Percentiles rank a stretch among this genome's conserved stretches.
Conservation (phyloP, 1,284 basidiomycete species). For the Ustilago loliicola region DNA sequence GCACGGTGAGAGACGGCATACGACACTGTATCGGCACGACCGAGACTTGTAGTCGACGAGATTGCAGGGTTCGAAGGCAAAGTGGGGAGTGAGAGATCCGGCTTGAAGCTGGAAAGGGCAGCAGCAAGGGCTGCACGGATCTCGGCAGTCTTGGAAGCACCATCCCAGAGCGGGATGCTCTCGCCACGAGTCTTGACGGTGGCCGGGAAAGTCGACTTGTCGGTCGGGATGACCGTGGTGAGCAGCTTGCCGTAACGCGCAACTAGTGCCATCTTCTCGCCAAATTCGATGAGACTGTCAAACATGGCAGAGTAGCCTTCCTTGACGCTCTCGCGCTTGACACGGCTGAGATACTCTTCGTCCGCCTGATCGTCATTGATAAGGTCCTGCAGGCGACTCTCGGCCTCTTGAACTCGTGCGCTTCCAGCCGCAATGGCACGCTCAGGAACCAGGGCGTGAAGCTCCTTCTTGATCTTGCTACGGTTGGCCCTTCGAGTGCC, state of each 20-base stretch:
- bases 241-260: slow-evolving; percentile 64
- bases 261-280: slow-evolving; percentile 62
- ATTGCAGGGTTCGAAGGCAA: slow-evolving; percentile 18
- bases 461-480: slow-evolving; percentile 58
- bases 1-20: slow-evolving; percentile 43
- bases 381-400: slow-evolving; percentile 48
- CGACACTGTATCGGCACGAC: slow-evolving; percentile 44
- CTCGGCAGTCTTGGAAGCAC: slow-evolving; percentile 53
- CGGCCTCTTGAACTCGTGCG: slow-evolving; percentile 36
- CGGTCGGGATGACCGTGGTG: slow-evolving; percentile 47
- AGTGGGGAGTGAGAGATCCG: slow-evolving; percentile 37
- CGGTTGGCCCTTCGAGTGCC: slow-evolving; percentile 47
- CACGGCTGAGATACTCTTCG: slow-evolving; percentile 55
- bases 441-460: slow-evolving; percentile 56
- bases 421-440: slow-evolving; percentile 42
- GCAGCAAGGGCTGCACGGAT: slow-evolving; percentile 57
- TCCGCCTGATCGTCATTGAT: slow-evolving; percentile 57
- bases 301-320: slow-evolving; percentile 57
- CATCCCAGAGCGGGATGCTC: slow-evolving; percentile 52
- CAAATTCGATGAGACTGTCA: slow-evolving; percentile 64
- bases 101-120: slow-evolving; percentile 48
- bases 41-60: slow-evolving; percentile 31
- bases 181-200: slow-evolving; percentile 30
- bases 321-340: slow-evolving; percentile 55
- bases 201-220: slow-evolving; percentile 53